phyloP scores from a whole-genome alignment of 805 yeast genomes.

The Allodekkera sacchari region DNA sequence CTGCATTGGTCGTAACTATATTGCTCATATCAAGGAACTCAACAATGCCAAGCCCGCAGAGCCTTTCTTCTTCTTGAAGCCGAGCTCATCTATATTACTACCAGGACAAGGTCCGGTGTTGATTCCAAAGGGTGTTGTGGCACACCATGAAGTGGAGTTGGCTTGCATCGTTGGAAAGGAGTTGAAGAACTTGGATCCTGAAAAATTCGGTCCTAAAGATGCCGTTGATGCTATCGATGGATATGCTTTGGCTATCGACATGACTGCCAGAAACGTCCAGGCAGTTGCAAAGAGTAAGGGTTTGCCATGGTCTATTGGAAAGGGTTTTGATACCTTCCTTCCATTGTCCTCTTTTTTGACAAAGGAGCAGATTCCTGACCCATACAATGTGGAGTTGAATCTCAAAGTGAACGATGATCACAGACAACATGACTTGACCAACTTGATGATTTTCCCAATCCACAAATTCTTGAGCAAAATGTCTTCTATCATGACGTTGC shows the following conservation, averaged over 20 bases:
- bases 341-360: conserved; percentile 77
- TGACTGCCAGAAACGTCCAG: conserved; percentile 95
- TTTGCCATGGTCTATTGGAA: conserved; percentile 93
- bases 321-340: conserved; percentile 93
- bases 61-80: conserved; percentile 92
- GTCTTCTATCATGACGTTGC: conserved; percentile 84
- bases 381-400: conserved; percentile 56
- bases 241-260: conserved; percentile 81
- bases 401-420: conserved; percentile 62
- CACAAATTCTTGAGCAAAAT: conserved; percentile 72
- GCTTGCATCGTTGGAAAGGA: conserved; percentile 66
- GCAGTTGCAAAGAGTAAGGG: conserved; percentile 91
- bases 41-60: conserved; percentile 73
- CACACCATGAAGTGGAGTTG: conserved; percentile 90
- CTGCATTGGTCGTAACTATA: conserved; percentile 95
- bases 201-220: conserved; percentile 48
- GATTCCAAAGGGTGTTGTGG: conserved; percentile 71
- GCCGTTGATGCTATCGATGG: conserved; percentile 79
- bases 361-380: conserved; percentile 57
- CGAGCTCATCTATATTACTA: conserved; percentile 65
- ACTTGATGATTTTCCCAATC: conserved; percentile 82
- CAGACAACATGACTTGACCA: conserved; percentile 68
- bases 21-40: conserved; percentile 90
- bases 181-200: conserved; percentile 53
- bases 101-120: conserved; percentile 69